phyloP scores from a whole-genome alignment of 2,329 filamentous ascomycete species.

The Curvularia verruculosa region DNA sequence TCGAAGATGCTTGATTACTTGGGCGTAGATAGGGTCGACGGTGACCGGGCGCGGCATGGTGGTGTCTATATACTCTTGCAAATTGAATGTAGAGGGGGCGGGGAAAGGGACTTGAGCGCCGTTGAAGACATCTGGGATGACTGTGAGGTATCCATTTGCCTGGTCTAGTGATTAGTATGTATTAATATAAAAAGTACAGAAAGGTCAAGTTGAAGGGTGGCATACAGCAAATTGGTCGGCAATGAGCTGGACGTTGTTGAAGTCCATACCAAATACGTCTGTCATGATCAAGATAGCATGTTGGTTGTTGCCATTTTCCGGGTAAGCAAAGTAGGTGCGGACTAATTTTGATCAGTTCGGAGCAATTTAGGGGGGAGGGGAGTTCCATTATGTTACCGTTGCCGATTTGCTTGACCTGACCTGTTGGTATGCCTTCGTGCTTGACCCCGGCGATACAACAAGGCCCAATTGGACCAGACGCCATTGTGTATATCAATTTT shows the following conservation, averaged over 20 bases:
- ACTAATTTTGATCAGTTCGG: slow-evolving; percentile 46
- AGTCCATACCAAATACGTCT: slow-evolving; percentile 65
- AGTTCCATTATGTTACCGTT: slow-evolving; percentile 51
- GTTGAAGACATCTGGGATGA: slow-evolving; percentile 74
- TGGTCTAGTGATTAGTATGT: background rate
- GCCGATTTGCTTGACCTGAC: slow-evolving; percentile 56
- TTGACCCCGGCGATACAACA: slow-evolving; percentile 59
- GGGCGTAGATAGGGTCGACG: slow-evolving; percentile 62
- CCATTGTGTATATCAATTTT: slow-evolving; percentile 48
- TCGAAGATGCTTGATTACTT: slow-evolving; percentile 64
- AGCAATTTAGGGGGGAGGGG: too few species aligned
- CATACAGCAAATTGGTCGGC: slow-evolving; percentile 73
- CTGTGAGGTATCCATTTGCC: slow-evolving; percentile 68
- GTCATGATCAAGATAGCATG: slow-evolving; percentile 61
- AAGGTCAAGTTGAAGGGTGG: background rate
- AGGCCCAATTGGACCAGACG: slow-evolving; percentile 57
- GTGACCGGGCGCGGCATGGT: slow-evolving; percentile 47
- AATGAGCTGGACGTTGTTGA: slow-evolving; percentile 61
- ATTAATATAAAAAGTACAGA: background rate
- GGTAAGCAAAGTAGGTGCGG: slow-evolving; percentile 62
- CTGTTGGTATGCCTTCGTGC: slow-evolving; percentile 58
- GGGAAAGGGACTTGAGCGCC: slow-evolving; percentile 67
- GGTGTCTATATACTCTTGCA: slow-evolving; percentile 58
- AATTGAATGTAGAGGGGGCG: slow-evolving; percentile 56
- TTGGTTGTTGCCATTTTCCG: slow-evolving; percentile 58